These are phyloP conservation scores for Eimeria tenella DNA, from an alignment of 169 alveolate species.

Conservation along the genomic window DNA sequence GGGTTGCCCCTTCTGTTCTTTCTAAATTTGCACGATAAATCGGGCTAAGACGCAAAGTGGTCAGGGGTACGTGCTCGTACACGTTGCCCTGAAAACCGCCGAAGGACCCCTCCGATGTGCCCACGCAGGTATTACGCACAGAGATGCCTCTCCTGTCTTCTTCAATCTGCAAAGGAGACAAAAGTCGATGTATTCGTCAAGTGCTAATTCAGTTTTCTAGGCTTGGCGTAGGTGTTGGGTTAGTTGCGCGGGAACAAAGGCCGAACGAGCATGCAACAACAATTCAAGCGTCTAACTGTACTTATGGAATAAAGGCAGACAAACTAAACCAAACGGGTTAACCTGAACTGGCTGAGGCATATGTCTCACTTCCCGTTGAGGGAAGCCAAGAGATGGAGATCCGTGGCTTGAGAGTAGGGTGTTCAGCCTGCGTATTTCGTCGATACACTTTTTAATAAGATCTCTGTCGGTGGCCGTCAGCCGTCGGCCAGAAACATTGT, in stretches of 20 bases:
- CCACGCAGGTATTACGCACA: conserved; percentile 15
- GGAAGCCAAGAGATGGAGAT: neutral
- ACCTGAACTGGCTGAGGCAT: too few species aligned
- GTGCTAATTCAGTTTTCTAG: too few species aligned
- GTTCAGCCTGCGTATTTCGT: conserved; percentile 27
- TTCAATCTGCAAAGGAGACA: neutral
- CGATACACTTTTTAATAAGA: conserved; percentile 17
- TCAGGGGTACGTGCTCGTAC: conserved; percentile 43
- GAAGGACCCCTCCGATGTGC: conserved; percentile 7
- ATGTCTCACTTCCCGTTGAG: neutral
- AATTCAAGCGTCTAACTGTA: too few species aligned
- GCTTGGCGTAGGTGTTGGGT: too few species aligned
- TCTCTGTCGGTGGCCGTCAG: conserved; percentile 16
- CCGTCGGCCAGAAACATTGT: neutral
- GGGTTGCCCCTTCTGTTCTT: neutral
- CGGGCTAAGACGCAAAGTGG: conserved; percentile 38
- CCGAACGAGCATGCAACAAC: too few species aligned
- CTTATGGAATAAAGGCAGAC: too few species aligned
- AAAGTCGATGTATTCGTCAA: too few species aligned
- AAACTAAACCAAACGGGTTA: too few species aligned
- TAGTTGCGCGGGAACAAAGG: too few species aligned
- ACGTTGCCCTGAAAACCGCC: conserved; percentile 46
- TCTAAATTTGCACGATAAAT: neutral
- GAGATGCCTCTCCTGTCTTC: neutral
- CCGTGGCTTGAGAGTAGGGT: neutral